A percentile compares a stretch with the other conserved stretches of the same genome.
These are phyloP conservation scores for Periconia sp. DNA, from an alignment of 2,329 filamentous ascomycete species.

Conservation along the genomic window DNA sequence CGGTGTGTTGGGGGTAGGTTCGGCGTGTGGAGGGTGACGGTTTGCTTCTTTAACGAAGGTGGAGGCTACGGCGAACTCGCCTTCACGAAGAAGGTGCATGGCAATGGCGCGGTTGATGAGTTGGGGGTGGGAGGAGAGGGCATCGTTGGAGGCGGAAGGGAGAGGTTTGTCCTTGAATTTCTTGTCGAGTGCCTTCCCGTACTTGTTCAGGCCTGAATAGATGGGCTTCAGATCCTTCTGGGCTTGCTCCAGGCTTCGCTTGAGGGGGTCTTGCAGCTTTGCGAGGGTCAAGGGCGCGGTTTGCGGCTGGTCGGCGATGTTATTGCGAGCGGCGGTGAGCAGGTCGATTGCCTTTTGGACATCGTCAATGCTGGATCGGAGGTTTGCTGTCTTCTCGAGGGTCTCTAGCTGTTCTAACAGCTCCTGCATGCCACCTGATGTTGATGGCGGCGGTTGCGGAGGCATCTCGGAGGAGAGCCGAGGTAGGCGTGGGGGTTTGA, in stretches of 20 bases:
- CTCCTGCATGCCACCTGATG: constrained; percentile 54
- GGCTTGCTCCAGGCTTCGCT: constrained; percentile 75
- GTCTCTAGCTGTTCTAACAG: constrained; percentile 75
- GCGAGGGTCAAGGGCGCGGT: constrained; percentile 74
- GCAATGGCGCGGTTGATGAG: constrained; percentile 91
- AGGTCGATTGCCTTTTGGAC: constrained; percentile 82
- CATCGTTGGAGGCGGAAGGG: constrained; percentile 78
- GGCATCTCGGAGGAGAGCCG: constrained; percentile 1
- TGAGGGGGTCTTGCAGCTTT: constrained; percentile 83
- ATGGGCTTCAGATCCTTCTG: constrained; percentile 82
- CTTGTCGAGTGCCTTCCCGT: constrained; percentile 83
- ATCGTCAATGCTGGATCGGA: constrained; percentile 72
- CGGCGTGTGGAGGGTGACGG: constrained; percentile 46
- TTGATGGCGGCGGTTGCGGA: constrained; percentile 12
- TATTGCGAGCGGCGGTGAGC: constrained; percentile 71
- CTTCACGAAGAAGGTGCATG: constrained; percentile 94
- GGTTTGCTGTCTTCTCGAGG: constrained; percentile 68
- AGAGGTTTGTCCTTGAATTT: constrained; percentile 65
- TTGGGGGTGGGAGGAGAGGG: constrained; percentile 70
- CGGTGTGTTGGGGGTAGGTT: constrained; percentile 38
- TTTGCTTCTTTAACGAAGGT: constrained; percentile 78
- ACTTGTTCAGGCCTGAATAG: constrained; percentile 78
- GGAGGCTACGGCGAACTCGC: constrained; percentile 84
- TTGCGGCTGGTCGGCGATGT: constrained; percentile 71
- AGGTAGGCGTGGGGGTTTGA: constrained; percentile 9